Percentiles rank a stretch among this genome's conserved stretches.
Evolutionary conservation across 371 early-diverging fungal species (phyloP).

Genomic region (Apophysomyces variabilis): DNA sequence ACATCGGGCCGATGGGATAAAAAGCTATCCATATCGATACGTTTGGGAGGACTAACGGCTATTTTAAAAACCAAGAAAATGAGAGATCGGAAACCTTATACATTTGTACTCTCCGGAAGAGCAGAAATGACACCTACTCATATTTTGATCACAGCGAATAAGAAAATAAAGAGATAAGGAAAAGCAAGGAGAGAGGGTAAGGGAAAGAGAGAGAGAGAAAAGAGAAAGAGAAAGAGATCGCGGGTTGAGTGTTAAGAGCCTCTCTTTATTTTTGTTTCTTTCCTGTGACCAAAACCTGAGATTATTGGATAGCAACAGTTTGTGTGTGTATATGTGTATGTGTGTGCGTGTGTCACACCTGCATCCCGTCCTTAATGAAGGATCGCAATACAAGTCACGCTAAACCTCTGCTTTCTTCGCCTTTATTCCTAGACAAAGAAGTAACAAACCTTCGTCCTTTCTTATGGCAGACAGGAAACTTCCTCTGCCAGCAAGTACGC

Average conservation of each 20-base stretch:
- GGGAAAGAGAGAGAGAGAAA: neutral
- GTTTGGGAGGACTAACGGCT: neutral
- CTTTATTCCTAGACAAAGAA: neutral
- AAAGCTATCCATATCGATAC: slow-evolving; percentile 48
- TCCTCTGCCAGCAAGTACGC: neutral
- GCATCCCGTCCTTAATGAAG: neutral
- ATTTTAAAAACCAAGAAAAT: neutral
- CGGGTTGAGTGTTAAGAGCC: neutral
- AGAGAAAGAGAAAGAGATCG: neutral
- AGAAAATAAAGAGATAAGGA: too few relatives aligned
- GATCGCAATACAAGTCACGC: neutral
- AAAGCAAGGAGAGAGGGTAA: too few relatives aligned
- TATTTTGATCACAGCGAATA: neutral
- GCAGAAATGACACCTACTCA: neutral
- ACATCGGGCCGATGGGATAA: slow-evolving; percentile 64
- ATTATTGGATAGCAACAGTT: neutral
- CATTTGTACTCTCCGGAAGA: too few relatives aligned
- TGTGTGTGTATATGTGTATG: neutral
- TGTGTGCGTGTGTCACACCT: slow-evolving; percentile 1
- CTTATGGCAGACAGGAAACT: neutral
- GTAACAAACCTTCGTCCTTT: neutral
- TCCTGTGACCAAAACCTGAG: neutral
- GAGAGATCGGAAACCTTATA: too few relatives aligned
- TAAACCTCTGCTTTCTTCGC: neutral
- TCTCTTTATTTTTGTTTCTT: neutral